phyloP scores from a whole-genome alignment of 805 yeast genomes.

The Myxozyma nipponensis region DNA sequence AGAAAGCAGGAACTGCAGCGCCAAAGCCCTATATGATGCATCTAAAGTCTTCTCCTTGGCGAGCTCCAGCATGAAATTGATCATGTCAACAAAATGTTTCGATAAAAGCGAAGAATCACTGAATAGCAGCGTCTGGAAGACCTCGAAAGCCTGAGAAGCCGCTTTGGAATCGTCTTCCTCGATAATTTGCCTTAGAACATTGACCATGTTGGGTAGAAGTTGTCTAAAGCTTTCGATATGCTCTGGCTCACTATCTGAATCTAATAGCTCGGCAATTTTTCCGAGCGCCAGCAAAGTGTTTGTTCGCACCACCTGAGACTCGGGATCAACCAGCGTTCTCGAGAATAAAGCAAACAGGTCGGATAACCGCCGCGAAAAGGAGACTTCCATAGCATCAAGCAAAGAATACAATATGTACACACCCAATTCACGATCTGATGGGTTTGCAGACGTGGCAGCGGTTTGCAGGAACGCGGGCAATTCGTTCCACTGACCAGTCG shows the following conservation, averaged over 20 bases:
- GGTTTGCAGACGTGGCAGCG: conserved; percentile 57
- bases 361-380: conserved; percentile 53
- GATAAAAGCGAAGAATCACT: conserved; percentile 78
- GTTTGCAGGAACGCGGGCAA: conserved; percentile 66
- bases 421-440: conserved; percentile 71
- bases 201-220: conserved; percentile 74
- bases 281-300: conserved; percentile 79
- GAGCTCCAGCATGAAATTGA: conserved; percentile 63
- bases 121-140: conserved; percentile 73
- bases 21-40: conserved; percentile 77
- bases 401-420: conserved; percentile 73
- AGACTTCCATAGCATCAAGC: conserved; percentile 63
- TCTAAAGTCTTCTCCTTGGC: conserved; percentile 61
- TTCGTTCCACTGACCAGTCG: conserved; percentile 65
- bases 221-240: conserved; percentile 51
- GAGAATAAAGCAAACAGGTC: conserved; percentile 71
- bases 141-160: conserved; percentile 74
- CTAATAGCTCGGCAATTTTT: conserved; percentile 42
- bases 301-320: conserved; percentile 71
- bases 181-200: conserved; percentile 72
- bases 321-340: conserved; percentile 56
- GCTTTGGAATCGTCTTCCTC: conserved; percentile 65
- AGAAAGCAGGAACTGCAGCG: conserved; percentile 77
- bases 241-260: conserved; percentile 54
- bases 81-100: conserved; percentile 61